Base-by-base conservation (phyloP, 176 grass and related monocot species). In the Echinochloa phyllopogon region DNA sequence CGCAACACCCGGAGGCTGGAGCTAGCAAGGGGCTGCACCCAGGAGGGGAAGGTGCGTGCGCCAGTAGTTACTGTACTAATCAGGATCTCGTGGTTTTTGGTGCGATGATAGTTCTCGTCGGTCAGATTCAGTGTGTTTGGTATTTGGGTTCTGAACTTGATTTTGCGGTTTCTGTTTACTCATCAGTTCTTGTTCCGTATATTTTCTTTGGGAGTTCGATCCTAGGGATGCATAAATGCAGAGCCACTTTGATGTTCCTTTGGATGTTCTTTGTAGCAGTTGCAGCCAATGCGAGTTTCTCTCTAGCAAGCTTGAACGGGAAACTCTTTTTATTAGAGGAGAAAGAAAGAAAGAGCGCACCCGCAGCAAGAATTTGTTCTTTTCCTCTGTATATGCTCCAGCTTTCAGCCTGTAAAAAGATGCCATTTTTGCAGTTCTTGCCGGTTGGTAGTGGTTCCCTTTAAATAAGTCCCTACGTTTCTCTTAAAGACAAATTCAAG, bases 191-290 rank as follows among this genome's bases (percentile, higher is more conserved):
- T 75, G 61, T 68, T 76, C 59, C 75, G 0, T 12, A 60, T 25
- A 16, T 69, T 61, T 60, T 69, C 33, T 83, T 62, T 51, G 21
- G 8, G 79, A 61, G 64, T 5, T 77, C 73, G 64, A 3, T 77
- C 64, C 64, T 62, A 70, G 63, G 63, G 86, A 82, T 82, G 51
- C 63, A 59, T 51, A 62, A n/a, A 40, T 51, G n/a, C 49, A 4
- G 40, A 45, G 78, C 10, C 70, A 68, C 29, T 74, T 36, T 69
- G 61, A 62, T 41, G 61, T 4, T 59, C 76, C 50, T 67, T 56
- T 49, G 40, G 12, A 70, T 58, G 39, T 55, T 12, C 6, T 75
- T 17, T 72, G 1, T 48, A 10, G 24, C 18, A 23, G 37, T 33
- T 33, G 13, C 2, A 83, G 61, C 10, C 53, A 63, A 41, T 23